A percentile compares a stretch with the other conserved stretches of the same genome.
phyloP scores from a whole-genome alignment of 768 basidiomycete species.

The Lentinula raphanica region DNA sequence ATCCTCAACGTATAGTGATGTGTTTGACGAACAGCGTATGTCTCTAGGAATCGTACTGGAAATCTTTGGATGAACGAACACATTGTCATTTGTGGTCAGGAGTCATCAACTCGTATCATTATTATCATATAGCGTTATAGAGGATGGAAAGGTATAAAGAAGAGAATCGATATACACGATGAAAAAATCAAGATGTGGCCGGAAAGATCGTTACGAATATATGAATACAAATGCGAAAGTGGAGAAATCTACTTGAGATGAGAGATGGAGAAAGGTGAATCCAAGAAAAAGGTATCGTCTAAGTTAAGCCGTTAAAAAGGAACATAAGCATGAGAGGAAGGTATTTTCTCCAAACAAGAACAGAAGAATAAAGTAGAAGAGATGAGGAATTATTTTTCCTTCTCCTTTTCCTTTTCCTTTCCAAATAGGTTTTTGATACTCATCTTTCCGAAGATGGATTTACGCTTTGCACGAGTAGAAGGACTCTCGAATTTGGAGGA shows the following conservation, averaged over 20 bases:
- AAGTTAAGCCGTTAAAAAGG: background rate
- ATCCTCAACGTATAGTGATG: too few species aligned
- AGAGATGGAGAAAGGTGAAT: background rate
- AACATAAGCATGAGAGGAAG: background rate
- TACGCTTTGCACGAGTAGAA: conserved; percentile 43
- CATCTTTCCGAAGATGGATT: conserved; percentile 48
- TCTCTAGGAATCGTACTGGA: conserved; percentile 39
- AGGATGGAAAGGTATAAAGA: background rate
- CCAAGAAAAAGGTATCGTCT: background rate
- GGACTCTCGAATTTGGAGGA: conserved; percentile 29
- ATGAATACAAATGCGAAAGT: background rate
- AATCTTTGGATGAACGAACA: conserved; percentile 24
- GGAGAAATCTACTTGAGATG: background rate
- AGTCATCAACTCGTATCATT: background rate
- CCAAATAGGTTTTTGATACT: conserved; percentile 44
- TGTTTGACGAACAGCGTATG: too few species aligned
- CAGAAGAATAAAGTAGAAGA: background rate
- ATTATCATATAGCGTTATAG: background rate
- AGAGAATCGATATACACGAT: background rate
- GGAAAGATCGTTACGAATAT: background rate
- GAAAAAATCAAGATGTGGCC: background rate
- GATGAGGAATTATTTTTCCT: conserved; percentile 23
- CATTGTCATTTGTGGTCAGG: too few species aligned
- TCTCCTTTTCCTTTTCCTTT: conserved; percentile 38
- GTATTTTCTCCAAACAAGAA: background rate